Percentiles rank a stretch among this genome's conserved stretches.
phyloP scores from a whole-genome alignment of 1,284 basidiomycete genomes.

The Cerioporus squamosus region DNA sequence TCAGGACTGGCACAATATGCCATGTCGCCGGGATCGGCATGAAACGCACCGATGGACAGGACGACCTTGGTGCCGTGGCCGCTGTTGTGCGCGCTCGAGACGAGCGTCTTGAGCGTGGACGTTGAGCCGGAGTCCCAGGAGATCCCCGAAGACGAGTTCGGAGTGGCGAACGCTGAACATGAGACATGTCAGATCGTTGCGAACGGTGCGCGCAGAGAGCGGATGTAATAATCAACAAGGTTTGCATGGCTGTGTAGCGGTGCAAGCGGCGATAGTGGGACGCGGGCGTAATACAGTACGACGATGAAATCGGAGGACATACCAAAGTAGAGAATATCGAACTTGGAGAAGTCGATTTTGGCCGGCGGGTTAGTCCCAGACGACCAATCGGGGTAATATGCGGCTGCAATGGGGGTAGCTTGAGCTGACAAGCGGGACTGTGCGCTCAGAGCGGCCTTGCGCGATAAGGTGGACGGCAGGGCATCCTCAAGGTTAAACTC shows the following conservation, averaged over 20 bases:
- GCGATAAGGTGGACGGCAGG: constrained; percentile 48
- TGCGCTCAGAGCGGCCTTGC: constrained; percentile 42
- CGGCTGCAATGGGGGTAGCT: constrained; percentile 39
- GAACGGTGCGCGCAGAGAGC: background rate
- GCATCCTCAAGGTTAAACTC: constrained; percentile 47
- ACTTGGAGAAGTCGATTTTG: constrained; percentile 68
- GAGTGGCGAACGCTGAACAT: constrained; percentile 68
- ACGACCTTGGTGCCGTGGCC: constrained; percentile 68
- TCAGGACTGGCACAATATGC: background rate
- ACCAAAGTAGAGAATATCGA: constrained; percentile 75
- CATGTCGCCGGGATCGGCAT: background rate
- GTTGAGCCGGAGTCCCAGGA: constrained; percentile 60
- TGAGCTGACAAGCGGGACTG: constrained; percentile 21
- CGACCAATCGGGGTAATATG: constrained; percentile 78
- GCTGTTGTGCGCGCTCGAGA: constrained; percentile 58
- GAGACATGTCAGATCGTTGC: constrained; percentile 17
- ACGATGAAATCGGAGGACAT: constrained; percentile 14
- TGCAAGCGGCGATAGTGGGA: background rate
- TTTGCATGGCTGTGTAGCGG: background rate
- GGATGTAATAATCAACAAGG: background rate
- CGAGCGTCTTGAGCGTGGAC: constrained; percentile 64
- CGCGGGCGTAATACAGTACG: background rate
- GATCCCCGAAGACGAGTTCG: constrained; percentile 60
- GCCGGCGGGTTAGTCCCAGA: constrained; percentile 61
- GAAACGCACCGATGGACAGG: constrained; percentile 62